A percentile compares a stretch with the other conserved stretches of the same genome.
These are phyloP conservation scores for Cynara cardunculus DNA, from an alignment of 129 eudicot genomes.

Conservation along the genomic window DNA sequence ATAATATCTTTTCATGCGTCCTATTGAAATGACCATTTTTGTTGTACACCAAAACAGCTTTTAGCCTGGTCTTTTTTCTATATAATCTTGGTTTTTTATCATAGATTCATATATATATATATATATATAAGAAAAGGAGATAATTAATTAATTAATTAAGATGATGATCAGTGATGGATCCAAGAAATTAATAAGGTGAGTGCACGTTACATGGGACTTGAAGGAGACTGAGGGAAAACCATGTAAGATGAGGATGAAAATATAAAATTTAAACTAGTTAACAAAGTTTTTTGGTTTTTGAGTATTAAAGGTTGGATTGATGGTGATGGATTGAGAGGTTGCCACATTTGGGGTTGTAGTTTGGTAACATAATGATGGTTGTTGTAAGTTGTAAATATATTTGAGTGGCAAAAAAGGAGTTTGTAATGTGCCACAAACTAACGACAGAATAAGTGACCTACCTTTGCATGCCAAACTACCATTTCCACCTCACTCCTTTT, in stretches of 20 bases:
- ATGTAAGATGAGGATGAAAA: too few species aligned
- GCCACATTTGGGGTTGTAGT: conserved; percentile 34
- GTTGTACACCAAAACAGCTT: not conserved
- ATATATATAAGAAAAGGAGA: too few species aligned
- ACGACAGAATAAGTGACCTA: conserved; percentile 34
- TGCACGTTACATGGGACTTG: too few species aligned
- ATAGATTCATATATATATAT: not conserved
- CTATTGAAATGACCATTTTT: conserved; percentile 5
- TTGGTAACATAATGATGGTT: conserved; percentile 37
- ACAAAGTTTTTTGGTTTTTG: too few species aligned
- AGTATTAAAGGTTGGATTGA: too few species aligned
- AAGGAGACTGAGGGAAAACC: too few species aligned
- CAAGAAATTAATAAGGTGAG: too few species aligned
- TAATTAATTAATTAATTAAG: too few species aligned
- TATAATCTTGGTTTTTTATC: not conserved
- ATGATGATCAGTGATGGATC: too few species aligned
- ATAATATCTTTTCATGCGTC: conserved; percentile 17
- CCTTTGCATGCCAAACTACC: conserved; percentile 41
- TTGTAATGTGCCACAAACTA: conserved; percentile 28
- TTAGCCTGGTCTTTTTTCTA: not conserved
- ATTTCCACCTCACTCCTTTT: conserved; percentile 18
- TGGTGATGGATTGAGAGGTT: conserved; percentile 25
- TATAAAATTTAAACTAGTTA: too few species aligned
- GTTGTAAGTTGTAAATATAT: conserved; percentile 23
- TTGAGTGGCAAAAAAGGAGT: conserved; percentile 14